Conservation (phyloP, 2,329 filamentous ascomycete species). For the Allantophomopsis lycopodina region DNA sequence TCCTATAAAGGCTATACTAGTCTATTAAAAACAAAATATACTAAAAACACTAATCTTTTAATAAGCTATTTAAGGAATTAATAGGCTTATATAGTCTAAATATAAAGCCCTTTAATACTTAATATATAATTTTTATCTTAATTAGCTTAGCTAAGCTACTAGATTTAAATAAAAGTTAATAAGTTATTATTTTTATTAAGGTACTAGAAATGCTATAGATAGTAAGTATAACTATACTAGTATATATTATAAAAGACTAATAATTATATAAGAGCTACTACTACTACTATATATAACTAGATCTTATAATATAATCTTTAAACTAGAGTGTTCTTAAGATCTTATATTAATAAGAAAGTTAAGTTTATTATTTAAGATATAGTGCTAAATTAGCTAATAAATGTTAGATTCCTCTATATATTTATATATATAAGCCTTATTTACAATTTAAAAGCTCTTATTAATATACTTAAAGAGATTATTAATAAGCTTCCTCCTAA, state of each 20-base stretch:
- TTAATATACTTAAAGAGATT: not conserved
- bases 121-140: slow-evolving; percentile 2
- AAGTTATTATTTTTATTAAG: slow-evolving; percentile 1
- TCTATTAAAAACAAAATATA: no score
- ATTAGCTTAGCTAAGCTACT: slow-evolving; percentile 2
- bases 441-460: not conserved
- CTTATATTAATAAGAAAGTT: not conserved
- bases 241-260: slow-evolving; percentile 1
- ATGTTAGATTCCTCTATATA: not conserved
- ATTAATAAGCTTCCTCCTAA: not conserved
- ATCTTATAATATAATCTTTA: slow-evolving; percentile 3
- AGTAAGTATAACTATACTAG: not conserved
- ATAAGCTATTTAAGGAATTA: no score
- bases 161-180: slow-evolving; percentile 2
- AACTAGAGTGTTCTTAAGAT: not conserved
- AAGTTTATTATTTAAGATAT: not conserved
- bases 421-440: not conserved
- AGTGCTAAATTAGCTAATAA: not conserved
- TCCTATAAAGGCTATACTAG: no score
- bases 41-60: no score
- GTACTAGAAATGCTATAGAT: not conserved
- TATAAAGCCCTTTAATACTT: slow-evolving; percentile 1
- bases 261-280: slow-evolving; percentile 1
- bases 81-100: not conserved
- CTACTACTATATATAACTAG: slow-evolving; percentile 2